Percentiles rank a stretch among this genome's conserved stretches.
Evolutionary conservation across 1,139 yeast genomes (phyloP).

Genomic region (Barnettozyma hawaiiensis): DNA sequence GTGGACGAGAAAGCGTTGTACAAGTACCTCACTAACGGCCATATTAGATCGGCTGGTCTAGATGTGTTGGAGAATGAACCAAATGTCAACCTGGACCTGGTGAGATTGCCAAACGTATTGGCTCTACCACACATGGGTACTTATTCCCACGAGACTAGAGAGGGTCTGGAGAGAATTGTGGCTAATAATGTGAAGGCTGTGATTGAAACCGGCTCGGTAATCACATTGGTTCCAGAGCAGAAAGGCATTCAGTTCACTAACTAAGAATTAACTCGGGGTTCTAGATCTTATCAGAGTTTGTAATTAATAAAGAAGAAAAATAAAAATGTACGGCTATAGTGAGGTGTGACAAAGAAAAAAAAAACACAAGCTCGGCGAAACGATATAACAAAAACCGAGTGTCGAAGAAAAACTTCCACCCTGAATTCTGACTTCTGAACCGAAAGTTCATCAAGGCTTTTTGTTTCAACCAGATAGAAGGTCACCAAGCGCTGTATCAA

Average conservation of each 20-base stretch:
- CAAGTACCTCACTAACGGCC: constrained; percentile 58
- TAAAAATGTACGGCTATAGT: too few relatives aligned
- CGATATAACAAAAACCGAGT: background rate
- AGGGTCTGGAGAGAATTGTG: constrained; percentile 49
- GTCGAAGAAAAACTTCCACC: background rate
- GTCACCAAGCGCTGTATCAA: too few relatives aligned
- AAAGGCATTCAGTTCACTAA: constrained; percentile 21
- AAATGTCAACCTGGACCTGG: constrained; percentile 50
- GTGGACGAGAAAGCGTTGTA: constrained; percentile 63
- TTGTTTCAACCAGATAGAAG: too few relatives aligned
- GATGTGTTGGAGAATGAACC: constrained; percentile 91
- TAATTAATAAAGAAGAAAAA: background rate
- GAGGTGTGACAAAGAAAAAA: too few relatives aligned
- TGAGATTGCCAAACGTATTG: constrained; percentile 48
- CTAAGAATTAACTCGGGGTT: background rate
- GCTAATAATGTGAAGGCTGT: constrained; percentile 35
- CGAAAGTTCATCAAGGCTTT: too few relatives aligned
- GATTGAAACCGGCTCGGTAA: constrained; percentile 54
- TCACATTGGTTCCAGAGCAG: constrained; percentile 66
- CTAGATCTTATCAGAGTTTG: background rate
- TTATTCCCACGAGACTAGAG: constrained; percentile 52
- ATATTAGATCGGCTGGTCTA: constrained; percentile 67
- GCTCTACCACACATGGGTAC: constrained; percentile 85
- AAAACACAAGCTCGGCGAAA: background rate
- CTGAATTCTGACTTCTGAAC: background rate